Percentiles rank a stretch among this genome's conserved stretches.
Evolutionary conservation across 495 filamentous ascomycete species (phyloP).

Genomic region (Rostrohypoxylon terebratum): DNA sequence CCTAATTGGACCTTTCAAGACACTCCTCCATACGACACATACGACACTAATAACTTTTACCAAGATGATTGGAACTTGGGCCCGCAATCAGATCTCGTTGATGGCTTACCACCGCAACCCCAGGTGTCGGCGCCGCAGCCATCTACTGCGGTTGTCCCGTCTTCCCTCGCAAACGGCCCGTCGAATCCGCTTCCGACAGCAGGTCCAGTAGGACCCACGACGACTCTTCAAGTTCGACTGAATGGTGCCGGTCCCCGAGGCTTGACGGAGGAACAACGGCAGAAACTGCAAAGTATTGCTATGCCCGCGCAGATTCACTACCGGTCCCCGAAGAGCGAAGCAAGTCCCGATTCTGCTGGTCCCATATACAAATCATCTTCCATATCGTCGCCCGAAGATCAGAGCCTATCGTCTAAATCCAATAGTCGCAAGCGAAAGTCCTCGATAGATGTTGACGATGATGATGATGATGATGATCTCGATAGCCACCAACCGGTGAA

Average conservation of each 20-base stretch:
- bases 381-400: conserved; percentile 61
- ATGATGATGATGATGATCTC: conserved; percentile 62
- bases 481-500: conserved; percentile 81
- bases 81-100: conserved; percentile 42
- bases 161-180: conserved; percentile 30
- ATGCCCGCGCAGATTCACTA: conserved; percentile 68
- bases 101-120: conserved; percentile 39
- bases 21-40: conserved; percentile 59
- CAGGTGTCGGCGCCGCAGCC: conserved; percentile 34
- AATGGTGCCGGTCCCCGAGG: conserved; percentile 28
- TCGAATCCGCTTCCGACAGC: conserved; percentile 35
- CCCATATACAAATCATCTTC: conserved; percentile 55
- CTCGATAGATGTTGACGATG: conserved; percentile 63
- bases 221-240: conserved; percentile 32
- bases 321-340: conserved; percentile 64
- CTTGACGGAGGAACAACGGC: conserved; percentile 63
- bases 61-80: conserved; percentile 49
- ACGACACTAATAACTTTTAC: conserved; percentile 49
- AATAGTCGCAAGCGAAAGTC: conserved; percentile 72
- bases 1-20: conserved; percentile 58
- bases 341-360: conserved; percentile 61
- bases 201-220: conserved; percentile 27
- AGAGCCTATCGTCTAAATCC: conserved; percentile 58
- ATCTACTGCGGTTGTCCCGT: conserved; percentile 33
- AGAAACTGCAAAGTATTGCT: conserved; percentile 65